Evolutionary conservation across 305 asterid species (phyloP), one percentile per base, ranked within the genome.

Genomic region (Solanum aculeatissimum): DNA sequence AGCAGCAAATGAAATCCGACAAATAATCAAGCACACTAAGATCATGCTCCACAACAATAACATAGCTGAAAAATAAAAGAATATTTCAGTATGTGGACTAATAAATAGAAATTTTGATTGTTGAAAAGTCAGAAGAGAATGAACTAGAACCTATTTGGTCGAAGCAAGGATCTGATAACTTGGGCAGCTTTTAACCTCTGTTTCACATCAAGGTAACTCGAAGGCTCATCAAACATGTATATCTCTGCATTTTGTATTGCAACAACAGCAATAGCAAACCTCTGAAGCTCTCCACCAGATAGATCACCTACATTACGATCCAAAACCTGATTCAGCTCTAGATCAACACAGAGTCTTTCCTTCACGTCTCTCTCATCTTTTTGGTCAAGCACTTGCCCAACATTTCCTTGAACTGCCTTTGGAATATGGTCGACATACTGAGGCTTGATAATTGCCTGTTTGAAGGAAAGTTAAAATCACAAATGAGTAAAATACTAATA

Each of bases 271-370:
- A 97, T 95, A 54, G 99, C 98, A 92, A 95, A 97, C 86, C 99
- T 90, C 92, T 97, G 99, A 88, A 97, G 99, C 95, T 95, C 98
- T 69, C 98, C 98, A 89, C 99, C 99, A 89, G 99, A 97, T 87
- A 97, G 90, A 91, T 97, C 98, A 65, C 97, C 99, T 45, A 97
- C 98, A 89, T 91, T 93, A 71, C 98, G 98, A 86, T 94, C 98
- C 97, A 97, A 87, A 80, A 97, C 98, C 89, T 92, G 96, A 91
- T 89, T 90, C 88, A 97, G 91, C 92, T 97, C 98, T 83, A 97
- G 98, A 89, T 97, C 98, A 60, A 54, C 53, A 85, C 94, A 92
- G 58, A 97, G 98, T 72, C 80, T 87, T 79, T 84, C 89, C 92
- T 94, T 94, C 89, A 91, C 86, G 12, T 89, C 96, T 86, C 96